Percentiles rank a stretch among this genome's conserved stretches.
Evolutionary conservation across 2,329 filamentous ascomycete genomes (phyloP).

Genomic region (Penicillium nordicum): DNA sequence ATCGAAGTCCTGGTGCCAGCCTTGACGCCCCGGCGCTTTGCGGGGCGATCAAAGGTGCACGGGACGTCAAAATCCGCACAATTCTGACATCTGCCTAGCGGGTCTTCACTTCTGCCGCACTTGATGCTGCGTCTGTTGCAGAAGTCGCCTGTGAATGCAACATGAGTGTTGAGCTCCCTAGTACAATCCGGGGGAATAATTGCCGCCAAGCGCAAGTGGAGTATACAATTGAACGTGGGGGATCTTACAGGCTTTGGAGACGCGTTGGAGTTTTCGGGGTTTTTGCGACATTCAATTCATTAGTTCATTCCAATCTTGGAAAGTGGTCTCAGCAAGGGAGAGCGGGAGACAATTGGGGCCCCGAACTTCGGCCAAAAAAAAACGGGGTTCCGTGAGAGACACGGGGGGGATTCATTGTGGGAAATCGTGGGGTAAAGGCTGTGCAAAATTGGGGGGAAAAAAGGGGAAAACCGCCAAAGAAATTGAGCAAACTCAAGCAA

Average conservation of each 20-base stretch:
- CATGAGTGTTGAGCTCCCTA: slow-evolving; percentile 7
- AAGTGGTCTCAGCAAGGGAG: background rate
- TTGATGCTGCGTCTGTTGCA: slow-evolving; percentile 50
- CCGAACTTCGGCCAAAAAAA: background rate
- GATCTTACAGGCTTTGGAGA: slow-evolving; percentile 27
- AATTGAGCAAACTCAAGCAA: background rate
- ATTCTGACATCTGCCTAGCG: slow-evolving; percentile 47
- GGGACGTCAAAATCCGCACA: slow-evolving; percentile 49
- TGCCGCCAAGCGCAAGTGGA: slow-evolving; percentile 12
- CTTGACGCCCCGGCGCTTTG: slow-evolving; percentile 38
- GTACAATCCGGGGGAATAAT: background rate
- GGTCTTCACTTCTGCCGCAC: slow-evolving; percentile 39
- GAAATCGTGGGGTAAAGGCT: slow-evolving; percentile 1
- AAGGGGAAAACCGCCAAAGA: slow-evolving; percentile 1
- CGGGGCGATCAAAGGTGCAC: slow-evolving; percentile 50
- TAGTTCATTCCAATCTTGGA: slow-evolving; percentile 9
- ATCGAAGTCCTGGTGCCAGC: slow-evolving; percentile 14
- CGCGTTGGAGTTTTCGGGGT: slow-evolving; percentile 28
- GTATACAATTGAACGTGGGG: slow-evolving; percentile 5
- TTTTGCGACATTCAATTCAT: slow-evolving; percentile 26
- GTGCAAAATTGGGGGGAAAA: slow-evolving; percentile 12
- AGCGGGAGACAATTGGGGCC: slow-evolving; percentile 3
- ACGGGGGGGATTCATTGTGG: background rate
- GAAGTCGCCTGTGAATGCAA: slow-evolving; percentile 41
- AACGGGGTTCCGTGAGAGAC: slow-evolving; percentile 5